Base-by-base conservation (phyloP, 2,329 filamentous ascomycete species). In the Ophiostoma australiae region DNA sequence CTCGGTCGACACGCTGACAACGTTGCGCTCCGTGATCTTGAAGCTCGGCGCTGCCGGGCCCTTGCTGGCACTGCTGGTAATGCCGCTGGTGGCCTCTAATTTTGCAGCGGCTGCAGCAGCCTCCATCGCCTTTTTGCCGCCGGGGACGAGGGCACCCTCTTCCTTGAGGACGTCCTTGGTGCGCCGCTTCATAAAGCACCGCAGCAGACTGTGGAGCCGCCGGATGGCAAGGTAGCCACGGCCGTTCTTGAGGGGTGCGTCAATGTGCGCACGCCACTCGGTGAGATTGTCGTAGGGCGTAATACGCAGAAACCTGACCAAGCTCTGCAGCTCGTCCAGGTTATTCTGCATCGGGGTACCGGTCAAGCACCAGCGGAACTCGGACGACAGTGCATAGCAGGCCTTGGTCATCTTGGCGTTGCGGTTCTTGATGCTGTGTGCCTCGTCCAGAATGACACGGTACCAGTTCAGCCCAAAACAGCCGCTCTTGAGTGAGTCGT, bases 261-360 rank as follows among this genome's bases (percentile, higher is more conserved):
- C 94, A 72, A 99, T 99, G 72, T 96, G 90, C 20, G 94, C 91
- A 75, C 94, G 94, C 94, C 95, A 99, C 72, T 91, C 88, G 11
- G 87, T 85, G 27, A 97, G 83, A 71, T 97, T 89, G 76, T 96
- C 90, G 77, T 95, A 98, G 0, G 95, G 95, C 75, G 91, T 91
- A 77, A 99, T 97, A 20, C 92, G 89, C 52, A 99, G 84, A 79
- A 99, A 99, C 73, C 90, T 92, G 78, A 99, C 92, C 70, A 99
- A 82, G 75, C 93, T 97, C 78, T 99, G 95, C 69, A 99, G 83
- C 80, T 99, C 95, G 75, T 99, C 95, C 6, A 99, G 86, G 76
- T 97, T 98, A 81, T 99, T 99, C 78, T 99, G 95, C 90, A 99
- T 93, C 0, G 95, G 95, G 1, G 95, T 99, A 70, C 95, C 95